Percentiles rank a stretch among this genome's conserved stretches.
phyloP scores from a whole-genome alignment of 805 yeast species.

The Nakazawaea laoshanensis region DNA sequence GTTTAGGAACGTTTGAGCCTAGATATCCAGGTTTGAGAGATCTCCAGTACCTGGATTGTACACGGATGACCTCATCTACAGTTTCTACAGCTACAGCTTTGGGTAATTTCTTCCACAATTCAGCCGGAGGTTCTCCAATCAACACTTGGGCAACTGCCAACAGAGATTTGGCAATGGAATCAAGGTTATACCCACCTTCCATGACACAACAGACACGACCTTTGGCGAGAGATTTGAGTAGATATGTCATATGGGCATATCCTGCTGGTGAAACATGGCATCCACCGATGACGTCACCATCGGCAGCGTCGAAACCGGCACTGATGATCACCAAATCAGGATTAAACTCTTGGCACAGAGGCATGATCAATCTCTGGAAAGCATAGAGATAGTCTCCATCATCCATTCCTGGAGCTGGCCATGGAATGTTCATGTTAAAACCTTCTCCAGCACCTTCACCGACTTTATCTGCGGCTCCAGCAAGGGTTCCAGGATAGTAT shows the following conservation, averaged over 20 bases:
- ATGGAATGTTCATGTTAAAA: constrained; percentile 81
- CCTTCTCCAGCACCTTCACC: constrained; percentile 90
- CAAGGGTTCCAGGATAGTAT: constrained; percentile 89
- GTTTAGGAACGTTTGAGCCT: constrained; percentile 24
- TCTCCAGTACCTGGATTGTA: constrained; percentile 85
- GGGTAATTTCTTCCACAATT: constrained; percentile 57
- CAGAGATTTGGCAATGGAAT: constrained; percentile 85
- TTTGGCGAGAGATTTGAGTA: constrained; percentile 76
- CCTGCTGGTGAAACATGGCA: constrained; percentile 95
- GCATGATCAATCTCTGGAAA: constrained; percentile 77
- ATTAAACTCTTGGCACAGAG: constrained; percentile 78
- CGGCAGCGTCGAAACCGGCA: constrained; percentile 98
- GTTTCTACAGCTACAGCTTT: constrained; percentile 70
- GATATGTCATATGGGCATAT: constrained; percentile 93
- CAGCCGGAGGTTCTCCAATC: constrained; percentile 93
- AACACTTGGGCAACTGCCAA: constrained; percentile 85
- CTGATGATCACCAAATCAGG: constrained; percentile 92
- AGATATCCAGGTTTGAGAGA: constrained; percentile 63
- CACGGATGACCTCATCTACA: constrained; percentile 68
- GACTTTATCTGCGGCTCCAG: constrained; percentile 71
- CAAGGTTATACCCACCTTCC: constrained; percentile 96
- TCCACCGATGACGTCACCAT: constrained; percentile 94
- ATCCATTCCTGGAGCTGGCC: constrained; percentile 87
- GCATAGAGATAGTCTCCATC: constrained; percentile 96
- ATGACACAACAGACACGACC: constrained; percentile 85